Evolutionary conservation across 495 filamentous ascomycete species (phyloP).

Genomic region (Aspergillus sclerotioniger): DNA sequence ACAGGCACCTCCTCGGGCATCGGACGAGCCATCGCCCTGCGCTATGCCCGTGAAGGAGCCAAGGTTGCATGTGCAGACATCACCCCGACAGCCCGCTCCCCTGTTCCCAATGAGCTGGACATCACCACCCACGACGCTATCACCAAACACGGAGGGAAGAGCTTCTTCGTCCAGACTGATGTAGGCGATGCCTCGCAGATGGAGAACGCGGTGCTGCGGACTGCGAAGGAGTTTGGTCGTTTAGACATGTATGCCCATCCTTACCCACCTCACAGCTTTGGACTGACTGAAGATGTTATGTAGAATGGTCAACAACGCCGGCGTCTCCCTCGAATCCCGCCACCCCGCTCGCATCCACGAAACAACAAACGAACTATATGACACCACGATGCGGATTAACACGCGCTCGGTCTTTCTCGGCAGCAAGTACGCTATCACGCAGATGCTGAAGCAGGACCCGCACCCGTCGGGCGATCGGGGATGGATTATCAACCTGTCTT

Average conservation of each 20-base stretch:
- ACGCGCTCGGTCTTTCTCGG: conserved; percentile 47
- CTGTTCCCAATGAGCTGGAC: conserved; percentile 28
- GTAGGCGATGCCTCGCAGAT: conserved; percentile 40
- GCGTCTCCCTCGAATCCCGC: conserved; percentile 26
- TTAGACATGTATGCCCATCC: conserved; percentile 45
- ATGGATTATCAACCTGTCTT: conserved; percentile 54
- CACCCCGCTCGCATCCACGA: conserved; percentile 30
- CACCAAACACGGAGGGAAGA: conserved; percentile 31
- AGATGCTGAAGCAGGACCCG: conserved; percentile 51
- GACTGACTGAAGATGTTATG: conserved; percentile 1
- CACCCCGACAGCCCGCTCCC: conserved; percentile 24
- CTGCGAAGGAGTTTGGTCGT: conserved; percentile 41
- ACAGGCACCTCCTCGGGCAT: conserved; percentile 50
- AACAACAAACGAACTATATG: conserved; percentile 34
- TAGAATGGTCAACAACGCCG: conserved; percentile 55
- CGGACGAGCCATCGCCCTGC: conserved; percentile 45
- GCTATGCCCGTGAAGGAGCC: conserved; percentile 45
- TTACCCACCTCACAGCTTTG: background rate
- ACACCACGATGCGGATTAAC: conserved; percentile 43
- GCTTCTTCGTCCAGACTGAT: conserved; percentile 47
- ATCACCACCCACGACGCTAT: conserved; percentile 46
- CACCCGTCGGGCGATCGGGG: conserved; percentile 43
- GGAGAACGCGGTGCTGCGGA: conserved; percentile 32
- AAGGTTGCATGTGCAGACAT: conserved; percentile 50
- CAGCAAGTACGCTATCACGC: conserved; percentile 44